These are phyloP conservation scores for Fusarium oligoseptatum DNA, from an alignment of 2,329 filamentous ascomycete genomes.

Conservation along the genomic window DNA sequence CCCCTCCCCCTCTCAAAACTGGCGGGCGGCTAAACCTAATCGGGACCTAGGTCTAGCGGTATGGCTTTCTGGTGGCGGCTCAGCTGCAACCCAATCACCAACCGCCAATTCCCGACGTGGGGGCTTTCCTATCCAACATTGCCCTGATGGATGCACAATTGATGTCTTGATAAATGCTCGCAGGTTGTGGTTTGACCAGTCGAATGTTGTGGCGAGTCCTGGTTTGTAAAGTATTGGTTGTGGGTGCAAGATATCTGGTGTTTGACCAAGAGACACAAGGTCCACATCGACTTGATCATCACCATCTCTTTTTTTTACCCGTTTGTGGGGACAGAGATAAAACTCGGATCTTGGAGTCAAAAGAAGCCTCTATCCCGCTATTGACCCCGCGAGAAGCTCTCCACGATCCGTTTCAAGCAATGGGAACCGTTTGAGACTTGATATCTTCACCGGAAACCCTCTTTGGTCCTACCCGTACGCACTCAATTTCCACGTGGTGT, in stretches of 20 bases:
- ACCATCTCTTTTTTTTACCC: not conserved
- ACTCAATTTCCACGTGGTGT: not conserved
- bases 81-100: constrained; percentile 39
- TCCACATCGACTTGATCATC: not conserved
- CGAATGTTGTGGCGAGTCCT: not conserved
- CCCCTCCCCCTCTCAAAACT: constrained; percentile 24
- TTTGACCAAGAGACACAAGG: not conserved
- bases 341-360: constrained; percentile 4
- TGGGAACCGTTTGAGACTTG: constrained; percentile 28
- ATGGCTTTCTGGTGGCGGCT: constrained; percentile 36
- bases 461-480: not conserved
- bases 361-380: constrained; percentile 21
- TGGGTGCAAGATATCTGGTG: constrained; percentile 3
- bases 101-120: constrained; percentile 36
- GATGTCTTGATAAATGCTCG: constrained; percentile 10
- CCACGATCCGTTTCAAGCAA: constrained; percentile 15
- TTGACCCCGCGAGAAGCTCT: constrained; percentile 31
- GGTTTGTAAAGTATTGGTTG: not conserved
- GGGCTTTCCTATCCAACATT: constrained; percentile 39
- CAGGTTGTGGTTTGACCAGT: not conserved
- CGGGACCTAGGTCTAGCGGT: constrained; percentile 35
- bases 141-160: constrained; percentile 27
- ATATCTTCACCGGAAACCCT: not conserved
- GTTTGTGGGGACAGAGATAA: constrained; percentile 9
- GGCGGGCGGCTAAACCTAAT: constrained; percentile 35